A percentile compares a stretch with the other conserved stretches of the same genome.
Evolutionary conservation across 495 filamentous ascomycete genomes (phyloP).

Genomic region (Daldinia decipiens): DNA sequence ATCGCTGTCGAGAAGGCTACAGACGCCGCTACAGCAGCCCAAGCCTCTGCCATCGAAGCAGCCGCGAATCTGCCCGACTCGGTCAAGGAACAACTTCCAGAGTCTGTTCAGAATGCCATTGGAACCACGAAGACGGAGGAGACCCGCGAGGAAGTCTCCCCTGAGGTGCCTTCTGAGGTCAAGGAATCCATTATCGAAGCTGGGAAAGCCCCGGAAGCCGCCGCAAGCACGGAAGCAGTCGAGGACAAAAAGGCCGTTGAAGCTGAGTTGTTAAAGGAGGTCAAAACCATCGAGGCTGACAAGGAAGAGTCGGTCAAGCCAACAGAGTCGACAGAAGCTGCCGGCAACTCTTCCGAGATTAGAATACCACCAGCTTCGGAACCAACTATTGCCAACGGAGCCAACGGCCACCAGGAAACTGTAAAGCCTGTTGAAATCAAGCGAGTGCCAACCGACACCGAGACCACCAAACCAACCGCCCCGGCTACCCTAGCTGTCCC

Average conservation of each 20-base stretch:
- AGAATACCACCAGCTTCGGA: conserved; percentile 35
- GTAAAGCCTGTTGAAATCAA: conserved; percentile 40
- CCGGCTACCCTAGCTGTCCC: background rate
- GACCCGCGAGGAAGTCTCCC: conserved; percentile 52
- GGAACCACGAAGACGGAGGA: conserved; percentile 44
- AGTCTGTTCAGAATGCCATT: conserved; percentile 45
- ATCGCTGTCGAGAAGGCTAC: conserved; percentile 47
- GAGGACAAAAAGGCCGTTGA: conserved; percentile 83
- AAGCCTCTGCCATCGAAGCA: conserved; percentile 43
- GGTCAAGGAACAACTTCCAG: conserved; percentile 50
- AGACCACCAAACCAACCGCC: background rate
- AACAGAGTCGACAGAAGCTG: conserved; percentile 22
- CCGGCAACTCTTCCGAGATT: conserved; percentile 42
- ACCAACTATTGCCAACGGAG: conserved; percentile 18
- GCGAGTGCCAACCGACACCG: conserved; percentile 31
- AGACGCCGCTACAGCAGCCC: conserved; percentile 42
- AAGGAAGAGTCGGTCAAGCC: conserved; percentile 43
- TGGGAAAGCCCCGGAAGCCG: conserved; percentile 73
- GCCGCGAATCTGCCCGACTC: conserved; percentile 49
- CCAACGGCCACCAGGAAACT: conserved; percentile 30
- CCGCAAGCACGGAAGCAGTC: conserved; percentile 71
- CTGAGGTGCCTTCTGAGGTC: conserved; percentile 74
- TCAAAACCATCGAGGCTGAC: conserved; percentile 52
- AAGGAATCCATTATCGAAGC: conserved; percentile 76
- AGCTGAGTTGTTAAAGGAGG: conserved; percentile 67